phyloP scores from a whole-genome alignment of 1,284 basidiomycete species.

The Sutorius eximius region DNA sequence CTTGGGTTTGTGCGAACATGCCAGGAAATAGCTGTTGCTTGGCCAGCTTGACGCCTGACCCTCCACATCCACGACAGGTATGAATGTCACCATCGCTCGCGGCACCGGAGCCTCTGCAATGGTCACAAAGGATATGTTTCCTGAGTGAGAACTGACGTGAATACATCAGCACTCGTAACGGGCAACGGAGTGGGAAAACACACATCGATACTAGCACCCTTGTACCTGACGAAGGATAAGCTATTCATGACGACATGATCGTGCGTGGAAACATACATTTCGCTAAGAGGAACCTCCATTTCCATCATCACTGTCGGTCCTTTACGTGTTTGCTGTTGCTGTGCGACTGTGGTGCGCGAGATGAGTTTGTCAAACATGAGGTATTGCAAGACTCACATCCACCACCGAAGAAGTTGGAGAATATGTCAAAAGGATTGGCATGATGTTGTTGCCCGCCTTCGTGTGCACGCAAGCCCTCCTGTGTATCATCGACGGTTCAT shows the following conservation, averaged over 20 bases:
- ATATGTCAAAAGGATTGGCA: constrained; percentile 92
- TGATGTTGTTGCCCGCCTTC: constrained; percentile 70
- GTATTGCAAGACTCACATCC: constrained; percentile 48
- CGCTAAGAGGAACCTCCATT: constrained; percentile 82
- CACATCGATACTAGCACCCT: constrained; percentile 80
- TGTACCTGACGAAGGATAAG: constrained; percentile 50
- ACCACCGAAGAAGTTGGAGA: constrained; percentile 87
- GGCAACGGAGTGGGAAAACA: constrained; percentile 25
- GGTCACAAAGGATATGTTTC: constrained; percentile 87
- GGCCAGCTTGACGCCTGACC: constrained; percentile 81
- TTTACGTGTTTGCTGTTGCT: constrained; percentile 61
- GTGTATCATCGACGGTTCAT: constrained; percentile 8
- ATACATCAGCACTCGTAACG: constrained; percentile 5
- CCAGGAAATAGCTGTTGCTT: constrained; percentile 95
- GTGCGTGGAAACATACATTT: constrained; percentile 55
- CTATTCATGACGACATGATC: constrained; percentile 5
- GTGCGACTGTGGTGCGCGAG: constrained; percentile 14
- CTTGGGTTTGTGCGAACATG: constrained; percentile 86
- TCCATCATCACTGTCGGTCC: constrained; percentile 85
- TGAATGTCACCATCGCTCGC: constrained; percentile 85
- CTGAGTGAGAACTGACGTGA: constrained; percentile 79
- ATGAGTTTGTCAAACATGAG: not conserved
- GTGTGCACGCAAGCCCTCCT: constrained; percentile 87
- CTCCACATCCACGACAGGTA: constrained; percentile 76
- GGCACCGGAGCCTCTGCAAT: constrained; percentile 90